Evolutionary conservation across 768 basidiomycete species (phyloP), one percentile per base, ranked within the genome.

Genomic region (Termitomyces sp.): DNA sequence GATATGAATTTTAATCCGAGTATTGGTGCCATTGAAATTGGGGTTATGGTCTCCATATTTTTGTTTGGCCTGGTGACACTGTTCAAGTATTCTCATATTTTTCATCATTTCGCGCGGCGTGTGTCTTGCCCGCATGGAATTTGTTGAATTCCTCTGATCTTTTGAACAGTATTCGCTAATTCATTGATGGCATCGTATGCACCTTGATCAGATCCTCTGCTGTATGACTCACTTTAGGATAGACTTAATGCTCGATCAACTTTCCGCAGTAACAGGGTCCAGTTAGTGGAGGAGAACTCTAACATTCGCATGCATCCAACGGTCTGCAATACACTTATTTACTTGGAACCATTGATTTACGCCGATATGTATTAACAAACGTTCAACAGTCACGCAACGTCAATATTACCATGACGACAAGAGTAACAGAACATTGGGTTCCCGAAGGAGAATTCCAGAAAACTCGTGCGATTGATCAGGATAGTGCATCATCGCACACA

Each of bases 251-350:
- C 67, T 61, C n/a, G 47, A 51, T 42, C 41, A 63, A 34, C 60
- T 66, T 47, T 60, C 60, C 34, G 66, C 64, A 24, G 58, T 56
- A 33, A 64, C 58, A 42, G 63, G 60, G 64, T 42, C 9, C 48
- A 33, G 12, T 33, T 50, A 22, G 20, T 22, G 33, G 31, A 20
- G 33, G 31, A 20, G 20, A 16, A 50, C 20, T 33, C 20, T 15
- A 15, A 10, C 10, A 20, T 34, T 2, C 13, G 34, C 20, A 34
- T 16, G 22, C 20, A 50, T 15, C 31, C 31, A 50, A 34, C 18
- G 33, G 49, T 50, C 31, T 15, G 49, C 22, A 20, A 13, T 29
- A 33, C 15, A 31, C 28, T 47, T 7, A 9, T n/a, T 50, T 22
- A 34, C 20, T 7, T 7, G 9, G 24, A 16, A 36, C 5, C 4